Evolutionary conservation across 306 rosid species (phyloP), one percentile per base, ranked within the genome.

Genomic region (Fagus crenata): DNA sequence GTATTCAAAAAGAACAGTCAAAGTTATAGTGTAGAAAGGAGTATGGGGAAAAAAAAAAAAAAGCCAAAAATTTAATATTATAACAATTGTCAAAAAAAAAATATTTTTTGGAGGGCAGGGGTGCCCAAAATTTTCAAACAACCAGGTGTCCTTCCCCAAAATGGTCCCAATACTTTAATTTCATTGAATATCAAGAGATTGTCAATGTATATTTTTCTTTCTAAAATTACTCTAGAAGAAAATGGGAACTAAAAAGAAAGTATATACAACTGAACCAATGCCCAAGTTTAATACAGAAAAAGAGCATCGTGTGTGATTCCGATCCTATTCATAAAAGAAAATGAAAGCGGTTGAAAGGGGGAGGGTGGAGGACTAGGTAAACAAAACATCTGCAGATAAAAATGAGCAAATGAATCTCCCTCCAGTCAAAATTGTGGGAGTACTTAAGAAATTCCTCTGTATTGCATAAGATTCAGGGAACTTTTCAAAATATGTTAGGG

Each of bases 381-480:
- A 67, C 71, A 58, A 78, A 71, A 74, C 54, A 3, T 53, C 83
- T 40, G 64, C 69, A 41, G 78, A 76, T 53, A 77, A 80, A 71
- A 74, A 65, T 63, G 79, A 46, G 59, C 75, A 33, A 53, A 76
- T 12, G 80, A 75, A 72, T 60, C 79, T 70, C 76, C 82, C 82
- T 69, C 82, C 76, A 72, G 56, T 64, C 80, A 83, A 81, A 77
- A 77, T 75, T 67, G 81, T 54, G 39, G 72, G 53, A 77, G 64
- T 49, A 75, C 73, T 76, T 67, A 81, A 77, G 68, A 78, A 46
- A 46, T 74, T 73, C 74, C 77, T 72, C 83, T 61, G 74, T 68
- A 69, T 42, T 75, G 70, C 73, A 78, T 70, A 75, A 77, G 54
- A 22, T 60, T 18, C 49, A 35, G 56, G 33, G 64, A 80, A 86